These are phyloP conservation scores for Aspergillus amoenus DNA, from an alignment of 2,329 filamentous ascomycete genomes.

Conservation along the genomic window DNA sequence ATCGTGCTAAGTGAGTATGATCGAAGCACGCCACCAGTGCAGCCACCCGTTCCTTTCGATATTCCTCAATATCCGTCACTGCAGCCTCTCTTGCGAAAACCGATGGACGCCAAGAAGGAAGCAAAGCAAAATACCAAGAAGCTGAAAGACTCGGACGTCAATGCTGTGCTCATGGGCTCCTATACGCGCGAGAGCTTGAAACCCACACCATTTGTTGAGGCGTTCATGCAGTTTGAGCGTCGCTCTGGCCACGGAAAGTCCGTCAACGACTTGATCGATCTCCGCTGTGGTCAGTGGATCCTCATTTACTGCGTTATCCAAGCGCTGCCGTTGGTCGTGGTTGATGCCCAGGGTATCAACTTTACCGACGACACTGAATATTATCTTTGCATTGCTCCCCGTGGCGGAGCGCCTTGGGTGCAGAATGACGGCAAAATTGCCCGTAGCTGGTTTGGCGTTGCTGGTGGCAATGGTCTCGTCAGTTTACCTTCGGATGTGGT, in stretches of 20 bases:
- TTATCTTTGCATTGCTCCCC: constrained; percentile 51
- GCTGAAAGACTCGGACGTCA: constrained; percentile 75
- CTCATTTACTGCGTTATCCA: constrained; percentile 53
- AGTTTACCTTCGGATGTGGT: constrained; percentile 63
- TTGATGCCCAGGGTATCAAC: constrained; percentile 49
- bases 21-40: constrained; percentile 80
- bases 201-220: constrained; percentile 47
- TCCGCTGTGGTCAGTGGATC: constrained; percentile 52
- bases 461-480: constrained; percentile 64
- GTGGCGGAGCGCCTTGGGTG: constrained; percentile 50
- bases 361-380: constrained; percentile 50
- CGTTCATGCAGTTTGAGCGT: constrained; percentile 50
- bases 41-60: constrained; percentile 89
- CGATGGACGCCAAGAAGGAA: constrained; percentile 71
- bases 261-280: constrained; percentile 46
- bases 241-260: constrained; percentile 44
- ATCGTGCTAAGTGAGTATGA: constrained; percentile 86
- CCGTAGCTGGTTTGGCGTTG: constrained; percentile 53
- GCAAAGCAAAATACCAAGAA: constrained; percentile 68
- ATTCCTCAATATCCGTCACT: constrained; percentile 74
- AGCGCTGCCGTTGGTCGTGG: constrained; percentile 48
- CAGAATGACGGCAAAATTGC: constrained; percentile 45
- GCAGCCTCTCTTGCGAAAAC: constrained; percentile 62
- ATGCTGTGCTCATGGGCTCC: constrained; percentile 72
- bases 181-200: constrained; percentile 73